These are phyloP conservation scores for Naganishia sp. DNA, from an alignment of 1,284 basidiomycete species.

Conservation along the genomic window DNA sequence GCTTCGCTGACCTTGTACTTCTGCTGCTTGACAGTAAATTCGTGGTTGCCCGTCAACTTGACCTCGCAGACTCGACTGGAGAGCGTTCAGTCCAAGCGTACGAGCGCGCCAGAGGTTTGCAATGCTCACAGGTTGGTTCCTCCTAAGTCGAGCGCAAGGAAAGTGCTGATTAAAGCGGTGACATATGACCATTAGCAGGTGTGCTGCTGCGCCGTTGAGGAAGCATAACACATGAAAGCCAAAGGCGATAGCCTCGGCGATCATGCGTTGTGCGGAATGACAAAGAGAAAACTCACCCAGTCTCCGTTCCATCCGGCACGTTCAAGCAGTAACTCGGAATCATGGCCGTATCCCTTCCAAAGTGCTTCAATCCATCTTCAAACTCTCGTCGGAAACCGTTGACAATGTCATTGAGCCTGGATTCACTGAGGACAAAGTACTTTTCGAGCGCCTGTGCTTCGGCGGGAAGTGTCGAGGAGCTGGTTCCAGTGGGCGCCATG, in stretches of 20 bases:
- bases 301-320: slow-evolving; percentile 86
- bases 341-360: slow-evolving; percentile 83
- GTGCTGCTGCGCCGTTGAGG: too few species aligned
- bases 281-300: slow-evolving; percentile 64
- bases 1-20: slow-evolving; percentile 90
- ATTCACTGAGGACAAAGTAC: slow-evolving; percentile 68
- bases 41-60: slow-evolving; percentile 79
- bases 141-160: slow-evolving; percentile 89
- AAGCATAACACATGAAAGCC: too few species aligned
- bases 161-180: slow-evolving; percentile 63
- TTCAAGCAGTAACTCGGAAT: slow-evolving; percentile 88
- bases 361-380: slow-evolving; percentile 66
- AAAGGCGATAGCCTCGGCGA: background rate
- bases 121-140: slow-evolving; percentile 84
- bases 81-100: background rate
- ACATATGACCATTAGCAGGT: background rate
- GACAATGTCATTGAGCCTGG: slow-evolving; percentile 69
- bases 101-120: background rate
- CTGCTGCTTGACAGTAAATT: slow-evolving; percentile 84
- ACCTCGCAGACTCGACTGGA: slow-evolving; percentile 89
- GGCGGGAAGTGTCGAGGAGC: slow-evolving; percentile 28
- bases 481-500: slow-evolving; percentile 21
- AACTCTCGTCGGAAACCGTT: slow-evolving; percentile 76
- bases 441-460: slow-evolving; percentile 52
- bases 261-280: slow-evolving; percentile 6